Evolutionary conservation across 169 alveolate genomes (phyloP).

Genomic region (Blepharisma undulans): DNA sequence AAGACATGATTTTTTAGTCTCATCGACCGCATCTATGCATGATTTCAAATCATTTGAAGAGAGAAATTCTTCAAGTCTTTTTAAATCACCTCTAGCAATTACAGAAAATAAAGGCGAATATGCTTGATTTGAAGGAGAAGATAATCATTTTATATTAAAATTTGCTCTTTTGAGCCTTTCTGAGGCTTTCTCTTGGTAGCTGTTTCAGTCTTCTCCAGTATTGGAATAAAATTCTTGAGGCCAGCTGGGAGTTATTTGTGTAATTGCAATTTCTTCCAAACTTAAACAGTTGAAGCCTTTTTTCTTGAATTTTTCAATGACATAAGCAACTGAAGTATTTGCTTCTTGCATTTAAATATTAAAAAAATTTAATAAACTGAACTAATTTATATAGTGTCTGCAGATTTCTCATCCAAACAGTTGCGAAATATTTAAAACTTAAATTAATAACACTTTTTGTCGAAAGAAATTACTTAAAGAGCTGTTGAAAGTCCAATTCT

Average conservation of each 20-base stretch:
- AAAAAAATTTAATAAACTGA: background rate
- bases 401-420: background rate
- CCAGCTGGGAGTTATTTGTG: constrained; percentile 66
- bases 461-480: background rate
- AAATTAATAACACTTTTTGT: background rate
- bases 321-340: background rate
- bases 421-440: background rate
- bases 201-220: constrained; percentile 71
- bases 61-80: constrained; percentile 59
- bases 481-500: constrained; percentile 60
- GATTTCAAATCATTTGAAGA: constrained; percentile 34
- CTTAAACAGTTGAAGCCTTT: constrained; percentile 73
- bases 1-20: constrained; percentile 65
- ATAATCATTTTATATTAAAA: constrained; percentile 70
- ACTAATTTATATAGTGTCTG: background rate
- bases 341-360: background rate
- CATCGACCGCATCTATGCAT: constrained; percentile 1
- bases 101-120: constrained; percentile 55
- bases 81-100: constrained; percentile 68
- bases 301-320: constrained; percentile 57
- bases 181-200: constrained; percentile 59
- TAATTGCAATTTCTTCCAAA: constrained; percentile 73
- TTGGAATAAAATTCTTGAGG: constrained; percentile 55
- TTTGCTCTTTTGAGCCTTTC: constrained; percentile 67
- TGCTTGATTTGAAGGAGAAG: constrained; percentile 43